Percentiles rank a stretch among this genome's conserved stretches.
Conservation (phyloP, 176 grass and related monocot species). For the Musa itinerans region DNA sequence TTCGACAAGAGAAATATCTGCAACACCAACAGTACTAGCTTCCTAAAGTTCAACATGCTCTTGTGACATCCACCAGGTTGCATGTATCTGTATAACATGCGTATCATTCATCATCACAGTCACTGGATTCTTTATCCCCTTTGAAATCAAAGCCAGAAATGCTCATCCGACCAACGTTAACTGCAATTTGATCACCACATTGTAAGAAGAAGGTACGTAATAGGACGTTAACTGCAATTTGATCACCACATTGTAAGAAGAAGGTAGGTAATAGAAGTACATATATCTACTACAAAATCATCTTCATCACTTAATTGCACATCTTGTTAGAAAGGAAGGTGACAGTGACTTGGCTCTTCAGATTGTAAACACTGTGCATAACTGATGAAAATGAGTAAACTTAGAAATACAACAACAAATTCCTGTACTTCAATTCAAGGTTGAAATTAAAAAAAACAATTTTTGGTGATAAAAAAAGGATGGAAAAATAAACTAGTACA, state of each 20-base stretch:
- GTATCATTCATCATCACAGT: constrained; percentile 17
- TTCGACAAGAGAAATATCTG: too few relatives aligned
- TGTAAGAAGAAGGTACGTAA: background rate
- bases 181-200: constrained; percentile 23
- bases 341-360: background rate
- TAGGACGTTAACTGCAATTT: constrained; percentile 56
- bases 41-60: too few relatives aligned
- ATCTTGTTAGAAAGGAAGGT: background rate
- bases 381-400: too few relatives aligned
- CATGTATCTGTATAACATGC: background rate
- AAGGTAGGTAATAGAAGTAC: background rate
- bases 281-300: background rate
- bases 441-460: too few relatives aligned
- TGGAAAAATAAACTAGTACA: background rate
- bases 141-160: constrained; percentile 62
- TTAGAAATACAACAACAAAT: too few relatives aligned
- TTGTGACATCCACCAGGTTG: too few relatives aligned
- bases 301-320: background rate
- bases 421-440: too few relatives aligned
- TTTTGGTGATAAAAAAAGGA: too few relatives aligned
- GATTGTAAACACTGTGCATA: too few relatives aligned
- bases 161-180: constrained; percentile 72
- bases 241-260: background rate
- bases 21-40: too few relatives aligned
- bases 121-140: constrained; percentile 40